Conservation (phyloP, 208 protist genomes). For the Trypanosoma lewisi region DNA sequence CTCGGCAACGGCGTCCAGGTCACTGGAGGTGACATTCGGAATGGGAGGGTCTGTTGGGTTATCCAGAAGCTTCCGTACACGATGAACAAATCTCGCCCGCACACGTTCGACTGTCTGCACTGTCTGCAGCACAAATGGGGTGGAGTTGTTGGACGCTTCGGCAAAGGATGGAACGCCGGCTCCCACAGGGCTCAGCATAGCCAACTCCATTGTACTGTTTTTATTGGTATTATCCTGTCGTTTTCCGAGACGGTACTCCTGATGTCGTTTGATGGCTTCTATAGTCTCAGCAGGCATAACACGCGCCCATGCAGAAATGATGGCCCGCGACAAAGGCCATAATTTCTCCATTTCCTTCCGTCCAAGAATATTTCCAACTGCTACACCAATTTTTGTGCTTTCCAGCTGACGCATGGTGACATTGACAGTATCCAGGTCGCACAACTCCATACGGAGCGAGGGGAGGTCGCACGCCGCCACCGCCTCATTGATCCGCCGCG, state of each 20-base stretch:
- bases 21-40: constrained; percentile 26
- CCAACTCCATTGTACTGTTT: neutral
- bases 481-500: constrained; percentile 39
- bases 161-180: constrained; percentile 14
- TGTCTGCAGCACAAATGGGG: neutral
- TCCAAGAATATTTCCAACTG: constrained; percentile 60
- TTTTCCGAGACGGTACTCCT: constrained; percentile 25
- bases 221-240: constrained; percentile 25
- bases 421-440: constrained; percentile 55
- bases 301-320: constrained; percentile 74
- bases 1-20: constrained; percentile 45
- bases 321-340: constrained; percentile 63
- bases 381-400: constrained; percentile 71
- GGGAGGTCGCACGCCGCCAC: constrained; percentile 34
- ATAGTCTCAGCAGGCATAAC: constrained; percentile 63
- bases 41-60: constrained; percentile 41
- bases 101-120: neutral
- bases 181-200: constrained; percentile 10
- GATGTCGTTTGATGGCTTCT: constrained; percentile 47
- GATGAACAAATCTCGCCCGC: constrained; percentile 36
- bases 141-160: constrained; percentile 11
- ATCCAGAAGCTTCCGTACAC: constrained; percentile 51
- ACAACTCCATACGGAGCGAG: constrained; percentile 44
- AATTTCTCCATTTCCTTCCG: constrained; percentile 36
- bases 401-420: constrained; percentile 54